These are phyloP conservation scores for Cicer chorassanicum DNA, from an alignment of 306 rosid species.

Conservation along the genomic window DNA sequence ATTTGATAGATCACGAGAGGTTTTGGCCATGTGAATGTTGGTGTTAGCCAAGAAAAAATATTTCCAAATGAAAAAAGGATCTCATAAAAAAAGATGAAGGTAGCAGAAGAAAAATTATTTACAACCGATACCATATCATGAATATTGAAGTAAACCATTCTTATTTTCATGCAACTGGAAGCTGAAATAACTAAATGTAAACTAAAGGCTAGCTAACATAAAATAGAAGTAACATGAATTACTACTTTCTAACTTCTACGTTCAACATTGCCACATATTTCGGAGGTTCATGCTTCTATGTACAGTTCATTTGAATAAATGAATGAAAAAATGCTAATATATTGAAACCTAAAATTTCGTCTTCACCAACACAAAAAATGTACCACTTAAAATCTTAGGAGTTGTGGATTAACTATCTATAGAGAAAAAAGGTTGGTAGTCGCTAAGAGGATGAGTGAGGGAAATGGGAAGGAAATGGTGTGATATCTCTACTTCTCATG, in stretches of 20 bases:
- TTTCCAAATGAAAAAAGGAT: too few species aligned
- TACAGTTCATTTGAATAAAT: not conserved
- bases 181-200: not conserved
- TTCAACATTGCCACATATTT: too few species aligned
- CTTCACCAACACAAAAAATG: not conserved
- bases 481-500: constrained; percentile 67
- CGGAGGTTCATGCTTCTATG: not conserved
- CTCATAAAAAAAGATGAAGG: too few species aligned
- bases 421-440: not conserved
- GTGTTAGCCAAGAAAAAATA: too few species aligned
- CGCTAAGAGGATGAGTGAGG: constrained; percentile 11
- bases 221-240: not conserved
- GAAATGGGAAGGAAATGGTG: constrained; percentile 46
- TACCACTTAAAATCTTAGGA: not conserved
- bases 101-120: too few species aligned
- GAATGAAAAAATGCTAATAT: not conserved
- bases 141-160: too few species aligned
- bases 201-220: not conserved
- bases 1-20: too few species aligned
- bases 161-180: not conserved
- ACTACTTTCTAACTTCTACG: not conserved
- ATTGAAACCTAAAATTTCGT: not conserved
- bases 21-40: too few species aligned
- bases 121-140: too few species aligned
- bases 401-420: not conserved